phyloP scores from a whole-genome alignment of 75 land plant genomes.

The Azolla pinnata region DNA sequence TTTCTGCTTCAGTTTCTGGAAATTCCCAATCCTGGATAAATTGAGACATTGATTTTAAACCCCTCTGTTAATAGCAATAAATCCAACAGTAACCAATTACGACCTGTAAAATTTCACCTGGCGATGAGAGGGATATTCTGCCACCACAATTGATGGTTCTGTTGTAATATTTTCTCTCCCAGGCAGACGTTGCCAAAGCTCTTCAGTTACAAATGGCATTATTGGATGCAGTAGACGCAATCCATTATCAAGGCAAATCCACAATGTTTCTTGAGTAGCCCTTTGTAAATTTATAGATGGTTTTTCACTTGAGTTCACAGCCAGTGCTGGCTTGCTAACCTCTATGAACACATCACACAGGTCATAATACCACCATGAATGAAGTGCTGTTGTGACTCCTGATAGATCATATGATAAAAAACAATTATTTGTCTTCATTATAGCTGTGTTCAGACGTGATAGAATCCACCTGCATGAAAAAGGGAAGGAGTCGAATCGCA shows the following conservation, averaged over 20 bases:
- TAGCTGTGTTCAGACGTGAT: constrained; percentile 59
- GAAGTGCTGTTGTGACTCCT: constrained; percentile 56
- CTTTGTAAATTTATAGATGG: constrained; percentile 23
- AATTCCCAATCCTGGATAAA: constrained; percentile 48
- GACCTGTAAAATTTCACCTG: constrained; percentile 27
- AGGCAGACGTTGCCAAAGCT: constrained; percentile 94
- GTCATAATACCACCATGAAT: constrained; percentile 86
- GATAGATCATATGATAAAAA: constrained; percentile 61
- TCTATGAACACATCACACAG: constrained; percentile 93
- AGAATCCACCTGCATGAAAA: constrained; percentile 84
- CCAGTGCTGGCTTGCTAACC: constrained; percentile 58
- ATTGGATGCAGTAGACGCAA: constrained; percentile 87
- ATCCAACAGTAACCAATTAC: neutral
- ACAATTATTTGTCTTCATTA: constrained; percentile 44
- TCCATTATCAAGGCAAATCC: constrained; percentile 83
- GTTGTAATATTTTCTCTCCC: constrained; percentile 12
- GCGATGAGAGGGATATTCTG: constrained; percentile 52
- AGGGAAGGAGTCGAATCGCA: constrained; percentile 34
- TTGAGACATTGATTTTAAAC: neutral
- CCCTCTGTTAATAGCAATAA: neutral
- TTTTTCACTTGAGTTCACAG: constrained; percentile 18
- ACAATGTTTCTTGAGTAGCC: constrained; percentile 54
- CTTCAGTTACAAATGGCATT: constrained; percentile 94
- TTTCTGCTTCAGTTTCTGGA: constrained; percentile 44
- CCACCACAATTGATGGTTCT: constrained; percentile 64